Base-by-base conservation (phyloP, 148 eudicot genomes). In the Fagopyrum tataricum region DNA sequence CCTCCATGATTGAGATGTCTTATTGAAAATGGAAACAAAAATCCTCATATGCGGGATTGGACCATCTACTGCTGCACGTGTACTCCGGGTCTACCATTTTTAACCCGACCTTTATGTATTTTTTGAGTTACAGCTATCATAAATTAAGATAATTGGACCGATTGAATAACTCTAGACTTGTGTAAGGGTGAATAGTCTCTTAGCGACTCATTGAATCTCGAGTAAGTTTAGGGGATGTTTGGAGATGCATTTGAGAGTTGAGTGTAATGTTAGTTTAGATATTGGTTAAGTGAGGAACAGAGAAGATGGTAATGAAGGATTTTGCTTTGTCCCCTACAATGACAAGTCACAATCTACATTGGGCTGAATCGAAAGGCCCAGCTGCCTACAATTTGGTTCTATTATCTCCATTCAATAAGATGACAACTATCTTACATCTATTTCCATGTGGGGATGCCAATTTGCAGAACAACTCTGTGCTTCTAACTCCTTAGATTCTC, bases 1-100 rank as follows among this genome's bases (percentile, higher is more conserved):
- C 76, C 75, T 82, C 80, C 77, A 87, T 87, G 86, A 87, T 89
- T 79, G 81, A 77, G 89, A 87, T 81, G 82, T 76, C 78, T 82
- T 82, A 87, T 81, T 20, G 74, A 78, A 80, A 46, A 64, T 61
- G 56, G 79, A 79, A 81, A 82, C 87, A 79, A 85, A 83, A 74
- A 77, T 76, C 78, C 72, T 76, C 76, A 31, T 44, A 76, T 66
- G 78, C 72, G 44, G 71, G 56, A 64, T 71, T 64, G 84, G 87
- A 79, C 85, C 89, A 83, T 75, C 12, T 44, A 31, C 46, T 75
- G 74, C 42, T 77, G 74, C 90, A 85, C 82, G 93, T 87, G 88
- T 76, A 88, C 73, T 62, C 48, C 12, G 76, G 80, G 80, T 67
- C 80, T 68, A 64, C 69, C 69, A 39, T 64, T 64, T 64, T 64